Conservation (phyloP, 2,329 filamentous ascomycete species). For the Cytospora mali region DNA sequence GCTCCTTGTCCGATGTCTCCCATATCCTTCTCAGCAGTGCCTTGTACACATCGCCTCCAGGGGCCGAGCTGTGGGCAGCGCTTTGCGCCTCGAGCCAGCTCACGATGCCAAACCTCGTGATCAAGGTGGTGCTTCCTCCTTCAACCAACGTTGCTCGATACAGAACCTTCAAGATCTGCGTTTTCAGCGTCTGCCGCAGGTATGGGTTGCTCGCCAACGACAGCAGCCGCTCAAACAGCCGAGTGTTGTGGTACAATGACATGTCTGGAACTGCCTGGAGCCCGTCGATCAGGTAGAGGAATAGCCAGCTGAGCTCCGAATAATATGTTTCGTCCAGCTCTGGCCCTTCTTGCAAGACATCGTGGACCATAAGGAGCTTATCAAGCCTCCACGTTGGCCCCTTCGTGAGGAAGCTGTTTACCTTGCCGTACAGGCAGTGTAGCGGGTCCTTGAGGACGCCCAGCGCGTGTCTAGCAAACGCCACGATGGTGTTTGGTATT, state of each 20-base stretch:
- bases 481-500: conserved; percentile 73
- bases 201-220: conserved; percentile 69
- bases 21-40: conserved; percentile 61
- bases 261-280: conserved; percentile 63
- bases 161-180: conserved; percentile 63
- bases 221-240: conserved; percentile 75
- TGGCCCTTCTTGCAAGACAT: conserved; percentile 65
- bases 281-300: conserved; percentile 70
- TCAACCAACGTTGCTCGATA: conserved; percentile 69
- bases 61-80: conserved; percentile 40
- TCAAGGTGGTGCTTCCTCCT: conserved; percentile 76
- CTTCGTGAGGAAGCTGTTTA: conserved; percentile 81
- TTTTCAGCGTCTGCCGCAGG: conserved; percentile 60
- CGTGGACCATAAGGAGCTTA: conserved; percentile 70
- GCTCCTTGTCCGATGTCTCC: conserved; percentile 67
- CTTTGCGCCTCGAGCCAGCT: conserved; percentile 72
- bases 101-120: conserved; percentile 74
- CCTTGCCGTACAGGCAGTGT: conserved; percentile 81
- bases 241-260: conserved; percentile 60
- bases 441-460: conserved; percentile 74
- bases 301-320: conserved; percentile 73
- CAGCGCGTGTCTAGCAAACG: conserved; percentile 73
- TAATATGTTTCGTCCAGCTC: conserved; percentile 73
- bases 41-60: conserved; percentile 53
- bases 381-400: conserved; percentile 75